phyloP scores from a whole-genome alignment of 2,329 filamentous ascomycete genomes.

The Talaromyces marneffei region DNA sequence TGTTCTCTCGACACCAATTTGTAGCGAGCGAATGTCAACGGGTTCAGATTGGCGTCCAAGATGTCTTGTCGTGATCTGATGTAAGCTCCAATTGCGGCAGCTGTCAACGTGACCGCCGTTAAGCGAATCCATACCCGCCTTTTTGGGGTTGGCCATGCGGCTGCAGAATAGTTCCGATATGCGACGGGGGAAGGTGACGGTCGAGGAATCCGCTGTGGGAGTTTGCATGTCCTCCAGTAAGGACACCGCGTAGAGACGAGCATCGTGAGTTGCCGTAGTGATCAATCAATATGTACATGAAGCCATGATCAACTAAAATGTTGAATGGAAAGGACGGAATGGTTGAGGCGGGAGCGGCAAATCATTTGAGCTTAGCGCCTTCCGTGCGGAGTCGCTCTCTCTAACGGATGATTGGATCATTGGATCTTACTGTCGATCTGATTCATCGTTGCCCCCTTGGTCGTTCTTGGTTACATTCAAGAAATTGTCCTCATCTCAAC shows the following conservation, averaged over 20 bases:
- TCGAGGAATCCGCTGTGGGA: neutral
- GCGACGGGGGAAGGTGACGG: neutral
- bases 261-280: neutral
- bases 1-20: constrained; percentile 38
- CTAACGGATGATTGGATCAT: neutral
- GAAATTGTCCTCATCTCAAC: neutral
- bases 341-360: neutral
- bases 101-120: constrained; percentile 29
- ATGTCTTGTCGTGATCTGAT: constrained; percentile 25
- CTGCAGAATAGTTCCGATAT: constrained; percentile 21
- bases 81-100: constrained; percentile 34
- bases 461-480: neutral
- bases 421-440: neutral
- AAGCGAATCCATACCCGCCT: constrained; percentile 31
- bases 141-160: constrained; percentile 19
- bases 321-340: neutral
- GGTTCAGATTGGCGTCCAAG: constrained; percentile 28
- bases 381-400: neutral
- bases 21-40: constrained; percentile 37
- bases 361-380: constrained; percentile 3
- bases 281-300: neutral
- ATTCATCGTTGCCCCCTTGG: neutral
- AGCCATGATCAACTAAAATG: neutral
- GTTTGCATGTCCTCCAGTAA: constrained; percentile 16
- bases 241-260: constrained; percentile 18